Percentiles rank a stretch among this genome's conserved stretches.
Conservation (phyloP, 257 asterid species). For the Lantana camara region DNA sequence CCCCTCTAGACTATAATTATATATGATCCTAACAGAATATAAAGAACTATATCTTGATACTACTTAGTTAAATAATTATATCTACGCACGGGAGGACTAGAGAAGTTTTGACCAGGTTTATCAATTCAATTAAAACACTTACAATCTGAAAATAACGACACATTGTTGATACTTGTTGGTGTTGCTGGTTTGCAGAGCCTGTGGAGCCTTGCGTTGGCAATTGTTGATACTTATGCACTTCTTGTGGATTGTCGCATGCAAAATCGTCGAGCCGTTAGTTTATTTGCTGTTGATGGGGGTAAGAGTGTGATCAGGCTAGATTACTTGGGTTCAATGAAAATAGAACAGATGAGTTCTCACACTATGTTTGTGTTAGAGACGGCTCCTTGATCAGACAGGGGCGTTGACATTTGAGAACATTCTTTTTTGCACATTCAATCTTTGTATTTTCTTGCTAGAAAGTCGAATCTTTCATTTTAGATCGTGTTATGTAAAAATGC, state of each 20-base stretch:
- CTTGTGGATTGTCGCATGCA: constrained; percentile 91
- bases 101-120: no score
- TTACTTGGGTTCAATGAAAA: constrained; percentile 4
- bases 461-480: not conserved
- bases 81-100: no score
- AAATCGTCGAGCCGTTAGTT: constrained; percentile 64
- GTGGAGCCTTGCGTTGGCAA: constrained; percentile 93
- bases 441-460: not conserved
- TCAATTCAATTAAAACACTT: no score
- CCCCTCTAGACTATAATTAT: no score
- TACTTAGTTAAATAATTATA: no score
- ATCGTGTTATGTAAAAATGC: not conserved
- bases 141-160: no score
- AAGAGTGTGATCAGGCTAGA: constrained; percentile 35
- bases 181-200: constrained; percentile 92
- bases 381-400: not conserved
- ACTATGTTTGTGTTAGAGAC: not conserved
- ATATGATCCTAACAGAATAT: no score
- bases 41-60: no score
- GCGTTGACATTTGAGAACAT: not conserved
- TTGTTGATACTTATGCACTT: constrained; percentile 80
- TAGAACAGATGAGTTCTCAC: constrained; percentile 10
- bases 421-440: not conserved
- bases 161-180: no score
- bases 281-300: constrained; percentile 99